Evolutionary conservation across 1,284 basidiomycete genomes (phyloP), one percentile per base, ranked within the genome.

Genomic region (Melampsora americana): DNA sequence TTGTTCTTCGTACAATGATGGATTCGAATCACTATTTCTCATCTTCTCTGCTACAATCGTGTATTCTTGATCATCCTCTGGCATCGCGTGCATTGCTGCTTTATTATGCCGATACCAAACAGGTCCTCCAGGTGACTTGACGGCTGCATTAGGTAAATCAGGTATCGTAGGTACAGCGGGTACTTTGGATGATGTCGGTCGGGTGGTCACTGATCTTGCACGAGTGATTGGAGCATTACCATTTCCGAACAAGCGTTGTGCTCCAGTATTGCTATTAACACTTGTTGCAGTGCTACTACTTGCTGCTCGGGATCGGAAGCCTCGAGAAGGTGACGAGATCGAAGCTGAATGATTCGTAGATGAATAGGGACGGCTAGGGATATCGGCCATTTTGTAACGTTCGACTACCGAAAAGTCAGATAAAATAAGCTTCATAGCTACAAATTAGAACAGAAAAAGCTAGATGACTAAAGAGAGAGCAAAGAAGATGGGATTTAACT

Each of bases 41-140:
- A 12, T 28, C 16, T 28, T 23, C n/a, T n/a, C n/a, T n/a, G n/a
- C n/a, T n/a, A n/a, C n/a, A n/a, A n/a, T n/a, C n/a, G n/a, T n/a
- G n/a, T n/a, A n/a, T 9, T n/a, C 32, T 9, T 30, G 16, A 53
- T 5, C 30, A 39, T 18, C 26, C 30, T 11, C 59, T 61, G 18
- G 56, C 28, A 64, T 61, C 20, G 23, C 60, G 20, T 28, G 62
- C 42, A 48, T 50, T 20, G 53, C 23, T 42, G 32, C 70, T 7
- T 3, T n/a, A 32, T 74, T 74, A n/a, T n/a, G n/a, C 23, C 71
- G 46, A 30, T 74, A 74, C 71, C 71, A 74, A 26, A 74, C 71
- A n/a, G 71, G 71, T 28, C 71, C 71, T 12, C 71, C 71, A 5
- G 71, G 71, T 20, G 71, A 74, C 1, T 64, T 61, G 6, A 50